Evolutionary conservation across 495 filamentous ascomycete species (phyloP).

Genomic region (Filosporella fistucella): DNA sequence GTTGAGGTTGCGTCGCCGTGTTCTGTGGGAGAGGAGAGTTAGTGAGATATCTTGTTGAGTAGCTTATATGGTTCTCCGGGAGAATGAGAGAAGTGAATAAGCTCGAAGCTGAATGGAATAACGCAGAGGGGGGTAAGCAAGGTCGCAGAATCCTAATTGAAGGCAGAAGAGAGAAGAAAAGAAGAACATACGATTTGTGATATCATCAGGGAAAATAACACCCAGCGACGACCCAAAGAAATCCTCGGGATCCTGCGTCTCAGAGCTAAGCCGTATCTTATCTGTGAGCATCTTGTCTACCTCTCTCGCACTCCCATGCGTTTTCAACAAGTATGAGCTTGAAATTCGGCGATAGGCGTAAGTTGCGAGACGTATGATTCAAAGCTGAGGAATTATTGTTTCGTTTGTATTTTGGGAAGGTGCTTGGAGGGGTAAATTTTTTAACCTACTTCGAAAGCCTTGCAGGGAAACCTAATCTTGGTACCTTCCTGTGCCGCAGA

Average conservation of each 20-base stretch:
- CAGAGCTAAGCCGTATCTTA: conserved; percentile 33
- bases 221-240: conserved; percentile 58
- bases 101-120: neutral
- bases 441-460: too few relatives aligned
- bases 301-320: too few relatives aligned
- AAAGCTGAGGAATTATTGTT: too few relatives aligned
- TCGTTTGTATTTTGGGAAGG: too few relatives aligned
- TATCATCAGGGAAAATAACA: conserved; percentile 73
- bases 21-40: conserved; percentile 37
- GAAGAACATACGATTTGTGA: conserved; percentile 25
- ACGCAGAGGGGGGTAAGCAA: neutral
- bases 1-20: conserved; percentile 56
- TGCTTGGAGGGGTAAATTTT: too few relatives aligned
- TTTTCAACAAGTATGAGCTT: too few relatives aligned
- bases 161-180: too few relatives aligned
- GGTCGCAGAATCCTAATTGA: too few relatives aligned
- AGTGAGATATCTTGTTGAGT: neutral
- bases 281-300: conserved; percentile 35
- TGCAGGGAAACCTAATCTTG: too few relatives aligned
- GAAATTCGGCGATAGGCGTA: too few relatives aligned
- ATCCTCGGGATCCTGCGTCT: conserved; percentile 50
- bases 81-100: neutral
- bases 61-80: neutral
- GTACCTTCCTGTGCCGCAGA: too few relatives aligned
- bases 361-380: too few relatives aligned